These are phyloP conservation scores for Tetradesmus obliquus DNA, from an alignment of 139 green algal species.

Conservation along the genomic window DNA sequence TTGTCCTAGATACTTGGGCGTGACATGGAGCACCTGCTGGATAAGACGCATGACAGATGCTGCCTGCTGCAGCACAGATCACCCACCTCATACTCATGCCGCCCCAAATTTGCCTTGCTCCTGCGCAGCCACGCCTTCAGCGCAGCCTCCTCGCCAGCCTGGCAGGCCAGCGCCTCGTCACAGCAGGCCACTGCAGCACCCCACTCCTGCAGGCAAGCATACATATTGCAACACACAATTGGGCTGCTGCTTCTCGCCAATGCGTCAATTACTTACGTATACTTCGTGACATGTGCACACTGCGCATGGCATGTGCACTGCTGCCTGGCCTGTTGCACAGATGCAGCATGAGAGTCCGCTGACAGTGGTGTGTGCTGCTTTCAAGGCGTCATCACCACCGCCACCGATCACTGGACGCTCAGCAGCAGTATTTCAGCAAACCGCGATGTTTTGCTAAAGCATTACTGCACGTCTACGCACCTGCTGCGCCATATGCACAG, in stretches of 20 bases:
- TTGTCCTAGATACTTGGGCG: too few species aligned
- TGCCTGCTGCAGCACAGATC: not conserved
- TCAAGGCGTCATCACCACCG: too few species aligned
- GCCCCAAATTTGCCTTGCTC: slow-evolving; percentile 19
- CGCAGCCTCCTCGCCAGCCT: not conserved
- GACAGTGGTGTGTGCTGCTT: too few species aligned
- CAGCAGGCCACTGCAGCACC: slow-evolving; percentile 22
- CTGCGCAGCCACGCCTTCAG: slow-evolving; percentile 30
- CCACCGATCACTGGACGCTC: not conserved
- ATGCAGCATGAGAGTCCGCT: too few species aligned
- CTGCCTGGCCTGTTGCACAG: too few species aligned
- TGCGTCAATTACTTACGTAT: too few species aligned
- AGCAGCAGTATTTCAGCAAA: not conserved
- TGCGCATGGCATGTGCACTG: too few species aligned
- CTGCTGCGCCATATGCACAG: slow-evolving; percentile 60
- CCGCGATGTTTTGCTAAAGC: not conserved
- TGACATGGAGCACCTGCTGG: too few species aligned
- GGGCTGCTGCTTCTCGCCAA: too few species aligned
- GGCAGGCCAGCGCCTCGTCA: not conserved
- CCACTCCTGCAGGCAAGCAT: slow-evolving; percentile 29
- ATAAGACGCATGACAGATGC: not conserved
- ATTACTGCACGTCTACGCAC: slow-evolving; percentile 58
- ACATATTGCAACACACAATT: not conserved
- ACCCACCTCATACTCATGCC: slow-evolving; percentile 37
- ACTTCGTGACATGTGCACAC: too few species aligned